Conservation (phyloP, 257 asterid genomes). For the Voacanga thouarsii region DNA sequence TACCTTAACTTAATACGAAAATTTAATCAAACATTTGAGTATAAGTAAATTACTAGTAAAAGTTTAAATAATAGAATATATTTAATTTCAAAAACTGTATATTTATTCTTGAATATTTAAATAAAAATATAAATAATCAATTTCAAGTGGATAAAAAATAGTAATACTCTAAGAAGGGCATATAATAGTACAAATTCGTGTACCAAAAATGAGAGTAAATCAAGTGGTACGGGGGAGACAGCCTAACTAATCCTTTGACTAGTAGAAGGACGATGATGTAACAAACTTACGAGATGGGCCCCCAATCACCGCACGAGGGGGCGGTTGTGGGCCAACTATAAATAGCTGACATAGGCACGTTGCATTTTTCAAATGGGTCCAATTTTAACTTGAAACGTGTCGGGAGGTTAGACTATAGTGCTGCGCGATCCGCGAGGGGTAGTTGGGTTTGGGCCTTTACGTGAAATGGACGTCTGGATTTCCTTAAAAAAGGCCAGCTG, state of each 20-base stretch:
- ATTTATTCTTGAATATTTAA: too few species aligned
- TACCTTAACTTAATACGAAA: too few species aligned
- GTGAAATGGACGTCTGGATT: background rate
- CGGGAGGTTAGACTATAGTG: background rate
- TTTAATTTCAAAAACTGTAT: too few species aligned
- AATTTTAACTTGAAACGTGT: background rate
- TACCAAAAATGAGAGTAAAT: too few species aligned
- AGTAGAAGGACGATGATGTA: background rate
- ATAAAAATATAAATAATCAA: too few species aligned
- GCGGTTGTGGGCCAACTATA: background rate
- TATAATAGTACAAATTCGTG: too few species aligned
- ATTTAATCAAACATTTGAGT: too few species aligned
- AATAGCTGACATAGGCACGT: background rate
- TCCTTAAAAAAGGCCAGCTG: background rate
- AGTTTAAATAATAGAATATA: too few species aligned
- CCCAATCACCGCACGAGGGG: constrained; percentile 12
- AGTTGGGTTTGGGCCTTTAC: background rate
- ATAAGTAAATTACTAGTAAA: too few species aligned
- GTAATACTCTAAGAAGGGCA: too few species aligned
- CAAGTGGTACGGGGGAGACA: background rate
- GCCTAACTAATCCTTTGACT: background rate
- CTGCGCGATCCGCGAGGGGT: background rate
- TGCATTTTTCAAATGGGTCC: background rate
- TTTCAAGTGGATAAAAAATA: too few species aligned
- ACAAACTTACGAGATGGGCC: background rate